Conservation (phyloP, 2,329 filamentous ascomycete species). For the Phialocephala subalpina region DNA sequence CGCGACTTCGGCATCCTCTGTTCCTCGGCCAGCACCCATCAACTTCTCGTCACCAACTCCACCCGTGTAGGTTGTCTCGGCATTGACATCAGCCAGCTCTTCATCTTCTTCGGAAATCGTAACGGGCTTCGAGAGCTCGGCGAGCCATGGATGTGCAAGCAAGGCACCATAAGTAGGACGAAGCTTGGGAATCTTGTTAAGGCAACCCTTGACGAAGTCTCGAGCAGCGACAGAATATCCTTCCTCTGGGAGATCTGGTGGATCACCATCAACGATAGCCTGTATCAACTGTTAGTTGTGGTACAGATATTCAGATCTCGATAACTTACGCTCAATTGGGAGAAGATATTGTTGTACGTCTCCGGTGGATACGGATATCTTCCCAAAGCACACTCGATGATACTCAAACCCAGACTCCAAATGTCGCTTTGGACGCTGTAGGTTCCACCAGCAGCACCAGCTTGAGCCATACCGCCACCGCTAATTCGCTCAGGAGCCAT, state of each 20-base stretch:
- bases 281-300: constrained; percentile 48
- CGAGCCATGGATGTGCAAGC: constrained; percentile 88
- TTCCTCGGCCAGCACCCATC: constrained; percentile 32
- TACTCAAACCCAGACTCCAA: constrained; percentile 92
- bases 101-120: constrained; percentile 76
- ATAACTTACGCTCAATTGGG: constrained; percentile 86
- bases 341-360: constrained; percentile 98
- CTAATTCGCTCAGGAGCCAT: constrained; percentile 98
- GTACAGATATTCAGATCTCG: too few relatives aligned
- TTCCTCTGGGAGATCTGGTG: constrained; percentile 82
- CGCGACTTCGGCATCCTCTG: constrained; percentile 81
- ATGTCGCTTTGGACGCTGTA: constrained; percentile 99
- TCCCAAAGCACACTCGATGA: constrained; percentile 96
- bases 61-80: constrained; percentile 41
- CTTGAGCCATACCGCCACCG: constrained; percentile 79
- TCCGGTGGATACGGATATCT: constrained; percentile 96
- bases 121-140: constrained; percentile 76
- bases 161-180: constrained; percentile 95
- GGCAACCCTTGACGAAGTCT: constrained; percentile 87
- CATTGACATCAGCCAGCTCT: constrained; percentile 1
- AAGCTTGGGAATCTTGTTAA: constrained; percentile 91
- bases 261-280: constrained; percentile 98
- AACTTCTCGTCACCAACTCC: constrained; percentile 29
- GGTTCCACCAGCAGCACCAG: constrained; percentile 78
- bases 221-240: constrained; percentile 82